Evolutionary conservation across 2,329 filamentous ascomycete genomes (phyloP).

Genomic region (Penicillium hordei): DNA sequence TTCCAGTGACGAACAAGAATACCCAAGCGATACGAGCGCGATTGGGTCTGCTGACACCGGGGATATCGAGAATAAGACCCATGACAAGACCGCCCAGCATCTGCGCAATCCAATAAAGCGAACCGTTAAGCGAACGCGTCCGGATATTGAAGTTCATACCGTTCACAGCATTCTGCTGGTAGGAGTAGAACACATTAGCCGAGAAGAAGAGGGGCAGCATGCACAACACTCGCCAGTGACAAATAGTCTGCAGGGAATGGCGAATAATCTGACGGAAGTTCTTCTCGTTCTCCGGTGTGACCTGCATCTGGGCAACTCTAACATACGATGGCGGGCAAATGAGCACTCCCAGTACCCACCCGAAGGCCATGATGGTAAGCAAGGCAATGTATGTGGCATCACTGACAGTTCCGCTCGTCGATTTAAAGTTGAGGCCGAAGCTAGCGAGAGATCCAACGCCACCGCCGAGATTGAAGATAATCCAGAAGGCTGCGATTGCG

Average conservation of each 20-base stretch:
- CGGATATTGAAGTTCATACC: constrained; percentile 56
- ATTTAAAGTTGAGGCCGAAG: constrained; percentile 48
- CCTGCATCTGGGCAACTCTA: constrained; percentile 39
- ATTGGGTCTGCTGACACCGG: constrained; percentile 44
- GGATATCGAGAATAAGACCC: constrained; percentile 41
- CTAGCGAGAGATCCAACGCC: constrained; percentile 47
- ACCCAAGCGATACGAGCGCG: constrained; percentile 52
- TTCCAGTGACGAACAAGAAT: constrained; percentile 50
- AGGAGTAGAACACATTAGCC: constrained; percentile 58
- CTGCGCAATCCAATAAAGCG: constrained; percentile 58
- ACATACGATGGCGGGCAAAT: constrained; percentile 52
- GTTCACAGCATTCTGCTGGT: constrained; percentile 59
- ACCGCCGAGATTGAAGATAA: constrained; percentile 50
- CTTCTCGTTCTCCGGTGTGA: constrained; percentile 42
- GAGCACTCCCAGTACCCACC: constrained; percentile 50
- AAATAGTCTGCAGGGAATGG: constrained; percentile 40
- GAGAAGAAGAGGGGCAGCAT: constrained; percentile 57
- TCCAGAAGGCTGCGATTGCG: constrained; percentile 48
- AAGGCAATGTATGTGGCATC: constrained; percentile 54
- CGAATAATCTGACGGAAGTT: constrained; percentile 34
- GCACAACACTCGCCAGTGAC: constrained; percentile 48
- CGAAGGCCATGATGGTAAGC: constrained; percentile 51
- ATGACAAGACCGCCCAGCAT: constrained; percentile 55
- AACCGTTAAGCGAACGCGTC: constrained; percentile 56
- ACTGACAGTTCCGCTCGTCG: constrained; percentile 46